Conservation (phyloP, 1,284 basidiomycete genomes). For the Boletellus deceptivus region DNA sequence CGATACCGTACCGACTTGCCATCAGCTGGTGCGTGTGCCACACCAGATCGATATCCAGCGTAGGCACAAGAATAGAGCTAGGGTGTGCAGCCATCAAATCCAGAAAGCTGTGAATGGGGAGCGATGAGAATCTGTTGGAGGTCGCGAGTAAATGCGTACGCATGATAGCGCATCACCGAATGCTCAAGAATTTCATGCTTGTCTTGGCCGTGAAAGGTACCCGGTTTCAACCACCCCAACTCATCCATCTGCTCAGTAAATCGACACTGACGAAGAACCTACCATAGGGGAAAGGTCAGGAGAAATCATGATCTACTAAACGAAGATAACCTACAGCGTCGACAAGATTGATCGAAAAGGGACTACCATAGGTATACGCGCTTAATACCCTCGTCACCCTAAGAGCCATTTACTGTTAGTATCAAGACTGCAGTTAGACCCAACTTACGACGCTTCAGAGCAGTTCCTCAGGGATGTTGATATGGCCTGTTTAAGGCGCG, state of each 20-base stretch:
- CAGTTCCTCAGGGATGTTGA: conserved; percentile 19
- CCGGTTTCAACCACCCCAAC: conserved; percentile 30
- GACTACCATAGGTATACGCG: conserved; percentile 36
- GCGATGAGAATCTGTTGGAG: not conserved
- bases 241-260: conserved; percentile 40
- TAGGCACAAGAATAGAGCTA: conserved; percentile 23
- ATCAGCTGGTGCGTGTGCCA: conserved; percentile 51
- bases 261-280: conserved; percentile 43
- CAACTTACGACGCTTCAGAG: conserved; percentile 36
- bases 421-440: not conserved
- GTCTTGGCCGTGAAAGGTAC: conserved; percentile 21
- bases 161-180: conserved; percentile 42
- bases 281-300: not conserved
- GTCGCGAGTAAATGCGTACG: conserved; percentile 17
- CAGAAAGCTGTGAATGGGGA: conserved; percentile 20
- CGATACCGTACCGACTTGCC: conserved; percentile 29
- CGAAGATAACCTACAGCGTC: conserved; percentile 33
- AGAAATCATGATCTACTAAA: not conserved
- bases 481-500: conserved; percentile 18
- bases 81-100: conserved; percentile 22
- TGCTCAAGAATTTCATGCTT: conserved; percentile 29
- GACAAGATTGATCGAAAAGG: conserved; percentile 40
- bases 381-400: conserved; percentile 29
- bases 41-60: conserved; percentile 45
- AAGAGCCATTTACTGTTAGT: not conserved